Evolutionary conservation across 1,284 basidiomycete species (phyloP).

Genomic region (Fomitopsis pinicola): DNA sequence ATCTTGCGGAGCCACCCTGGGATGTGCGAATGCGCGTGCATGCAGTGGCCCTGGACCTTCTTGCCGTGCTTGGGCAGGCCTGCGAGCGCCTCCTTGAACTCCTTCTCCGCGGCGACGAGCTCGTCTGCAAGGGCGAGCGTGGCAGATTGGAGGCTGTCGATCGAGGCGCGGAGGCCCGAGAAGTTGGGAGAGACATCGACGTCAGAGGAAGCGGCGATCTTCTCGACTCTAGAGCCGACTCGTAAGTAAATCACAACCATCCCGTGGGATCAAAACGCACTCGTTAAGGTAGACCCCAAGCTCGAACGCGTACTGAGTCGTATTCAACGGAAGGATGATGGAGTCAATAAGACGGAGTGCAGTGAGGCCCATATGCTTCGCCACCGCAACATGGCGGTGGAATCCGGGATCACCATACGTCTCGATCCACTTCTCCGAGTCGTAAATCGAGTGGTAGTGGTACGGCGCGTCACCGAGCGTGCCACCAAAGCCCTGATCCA

Average conservation of each 20-base stretch:
- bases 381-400: constrained; percentile 64
- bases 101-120: constrained; percentile 35
- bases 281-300: constrained; percentile 43
- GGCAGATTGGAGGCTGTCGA: constrained; percentile 45
- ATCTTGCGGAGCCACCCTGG: constrained; percentile 19
- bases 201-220: constrained; percentile 18
- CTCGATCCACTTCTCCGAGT: constrained; percentile 69
- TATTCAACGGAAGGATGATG: constrained; percentile 65
- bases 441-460: constrained; percentile 76
- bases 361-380: constrained; percentile 62
- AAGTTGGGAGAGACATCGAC: constrained; percentile 14
- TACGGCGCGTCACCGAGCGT: constrained; percentile 59
- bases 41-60: not conserved
- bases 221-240: constrained; percentile 26
- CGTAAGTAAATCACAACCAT: not conserved
- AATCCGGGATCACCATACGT: constrained; percentile 71
- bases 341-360: constrained; percentile 57
- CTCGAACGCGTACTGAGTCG: constrained; percentile 62
- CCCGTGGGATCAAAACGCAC: constrained; percentile 24
- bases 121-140: constrained; percentile 54
- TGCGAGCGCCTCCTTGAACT: constrained; percentile 28
- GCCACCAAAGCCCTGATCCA: constrained; percentile 46
- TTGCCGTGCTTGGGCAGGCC: constrained; percentile 23
- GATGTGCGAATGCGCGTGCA: constrained; percentile 11
- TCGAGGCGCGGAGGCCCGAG: constrained; percentile 40